Evolutionary conservation across 2,329 filamentous ascomycete species (phyloP).

Genomic region (Alternaria sp.): DNA sequence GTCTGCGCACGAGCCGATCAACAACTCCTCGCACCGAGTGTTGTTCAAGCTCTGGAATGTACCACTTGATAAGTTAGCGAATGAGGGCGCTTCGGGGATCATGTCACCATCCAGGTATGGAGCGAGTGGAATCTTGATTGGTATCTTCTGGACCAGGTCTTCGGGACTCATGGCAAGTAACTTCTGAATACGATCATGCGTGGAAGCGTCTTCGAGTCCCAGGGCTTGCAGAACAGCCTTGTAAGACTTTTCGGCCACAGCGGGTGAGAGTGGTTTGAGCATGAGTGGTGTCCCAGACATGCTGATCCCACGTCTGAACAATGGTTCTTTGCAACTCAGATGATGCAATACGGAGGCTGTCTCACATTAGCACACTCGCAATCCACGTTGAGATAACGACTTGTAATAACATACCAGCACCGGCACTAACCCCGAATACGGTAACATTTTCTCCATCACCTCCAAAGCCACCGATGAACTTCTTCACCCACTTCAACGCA

Average conservation of each 20-base stretch:
- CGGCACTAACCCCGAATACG: constrained; percentile 54
- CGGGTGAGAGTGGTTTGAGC: constrained; percentile 44
- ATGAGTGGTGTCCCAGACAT: constrained; percentile 46
- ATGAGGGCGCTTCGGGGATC: constrained; percentile 29
- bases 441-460: constrained; percentile 44
- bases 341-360: constrained; percentile 25
- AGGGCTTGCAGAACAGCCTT: constrained; percentile 46
- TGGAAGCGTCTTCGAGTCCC: constrained; percentile 41
- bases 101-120: constrained; percentile 54
- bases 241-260: constrained; percentile 51
- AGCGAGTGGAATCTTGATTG: constrained; percentile 41
- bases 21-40: constrained; percentile 52
- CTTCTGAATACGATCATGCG: constrained; percentile 47
- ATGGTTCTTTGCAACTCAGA: constrained; percentile 21
- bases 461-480: constrained; percentile 42
- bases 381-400: background rate
- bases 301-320: constrained; percentile 30
- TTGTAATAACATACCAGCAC: constrained; percentile 46
- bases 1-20: constrained; percentile 55
- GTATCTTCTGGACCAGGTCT: constrained; percentile 48
- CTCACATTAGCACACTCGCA: constrained; percentile 1
- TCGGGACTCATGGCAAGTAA: constrained; percentile 47
- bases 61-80: constrained; percentile 7
- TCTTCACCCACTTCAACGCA: constrained; percentile 44
- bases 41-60: background rate